Percentiles rank a stretch among this genome's conserved stretches.
Conservation (phyloP, 1,284 basidiomycete genomes). For the Ceratobasidium sp. region DNA sequence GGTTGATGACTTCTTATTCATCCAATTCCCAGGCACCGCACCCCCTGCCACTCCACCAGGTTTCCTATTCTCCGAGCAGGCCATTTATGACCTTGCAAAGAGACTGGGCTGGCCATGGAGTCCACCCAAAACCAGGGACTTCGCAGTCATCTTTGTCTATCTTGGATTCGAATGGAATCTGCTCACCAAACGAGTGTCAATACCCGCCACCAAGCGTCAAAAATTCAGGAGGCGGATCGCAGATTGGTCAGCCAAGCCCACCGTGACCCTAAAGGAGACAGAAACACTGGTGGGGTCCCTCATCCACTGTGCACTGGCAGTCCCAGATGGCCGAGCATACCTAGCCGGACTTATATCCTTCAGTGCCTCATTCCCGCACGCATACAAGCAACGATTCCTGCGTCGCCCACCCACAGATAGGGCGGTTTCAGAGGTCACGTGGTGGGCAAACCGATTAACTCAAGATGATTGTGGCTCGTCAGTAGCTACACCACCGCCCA, state of each 20-base stretch:
- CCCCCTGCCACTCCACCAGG: constrained; percentile 50
- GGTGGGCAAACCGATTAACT: background rate
- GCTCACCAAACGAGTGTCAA: background rate
- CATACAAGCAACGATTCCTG: background rate
- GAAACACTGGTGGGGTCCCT: constrained; percentile 30
- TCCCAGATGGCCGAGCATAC: constrained; percentile 7
- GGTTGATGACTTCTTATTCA: constrained; percentile 62
- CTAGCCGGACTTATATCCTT: constrained; percentile 22
- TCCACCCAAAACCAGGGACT: constrained; percentile 52
- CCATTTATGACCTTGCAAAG: constrained; percentile 54
- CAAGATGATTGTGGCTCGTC: no score
- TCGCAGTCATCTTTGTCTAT: constrained; percentile 54
- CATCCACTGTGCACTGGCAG: constrained; percentile 28
- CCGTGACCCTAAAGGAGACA: background rate
- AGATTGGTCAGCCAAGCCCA: background rate
- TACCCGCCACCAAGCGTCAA: constrained; percentile 34
- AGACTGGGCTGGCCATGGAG: constrained; percentile 58
- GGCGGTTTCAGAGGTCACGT: background rate
- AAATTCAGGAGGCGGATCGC: constrained; percentile 17
- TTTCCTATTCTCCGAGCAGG: constrained; percentile 6
- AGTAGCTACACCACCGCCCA: background rate
- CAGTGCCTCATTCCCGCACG: constrained; percentile 2
- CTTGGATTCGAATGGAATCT: constrained; percentile 60
- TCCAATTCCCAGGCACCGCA: constrained; percentile 48
- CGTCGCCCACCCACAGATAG: background rate